phyloP scores from a whole-genome alignment of 176 grass and related monocot genomes.

The Carex scoparia region DNA sequence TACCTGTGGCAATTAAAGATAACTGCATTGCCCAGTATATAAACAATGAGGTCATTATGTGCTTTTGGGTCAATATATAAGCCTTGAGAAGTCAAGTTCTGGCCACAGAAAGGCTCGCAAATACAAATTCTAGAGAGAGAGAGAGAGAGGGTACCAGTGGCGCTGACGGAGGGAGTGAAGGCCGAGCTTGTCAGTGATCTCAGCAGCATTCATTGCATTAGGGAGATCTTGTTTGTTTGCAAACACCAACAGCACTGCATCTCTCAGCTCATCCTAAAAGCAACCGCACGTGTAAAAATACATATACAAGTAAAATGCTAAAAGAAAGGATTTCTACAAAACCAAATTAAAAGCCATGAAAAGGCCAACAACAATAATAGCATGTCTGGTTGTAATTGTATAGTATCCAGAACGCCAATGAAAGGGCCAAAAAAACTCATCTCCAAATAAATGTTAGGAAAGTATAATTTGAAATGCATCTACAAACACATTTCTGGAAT shows the following conservation, averaged over 20 bases:
- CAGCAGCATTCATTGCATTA: conserved; percentile 23
- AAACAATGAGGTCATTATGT: neutral
- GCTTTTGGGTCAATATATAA: neutral
- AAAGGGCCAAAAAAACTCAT: neutral
- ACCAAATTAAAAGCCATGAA: neutral
- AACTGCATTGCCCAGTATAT: neutral
- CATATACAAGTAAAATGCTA: neutral
- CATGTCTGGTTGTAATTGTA: too few species aligned
- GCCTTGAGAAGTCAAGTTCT: neutral
- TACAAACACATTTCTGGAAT: neutral
- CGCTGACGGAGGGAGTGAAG: conserved; percentile 24
- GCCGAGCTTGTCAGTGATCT: conserved; percentile 10
- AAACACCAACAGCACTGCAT: conserved; percentile 22
- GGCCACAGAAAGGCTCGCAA: neutral
- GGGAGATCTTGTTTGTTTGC: conserved; percentile 29
- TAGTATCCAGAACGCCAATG: neutral
- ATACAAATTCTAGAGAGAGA: neutral
- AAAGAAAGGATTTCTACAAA: neutral
- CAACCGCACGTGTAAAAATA: neutral
- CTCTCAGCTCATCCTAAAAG: conserved; percentile 21
- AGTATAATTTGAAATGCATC: neutral
- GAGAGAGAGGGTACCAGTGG: conserved; percentile 13
- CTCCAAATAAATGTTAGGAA: neutral
- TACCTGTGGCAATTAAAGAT: neutral
- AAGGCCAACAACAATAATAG: neutral